Percentiles rank a stretch among this genome's conserved stretches.
phyloP scores from a whole-genome alignment of 2,329 filamentous ascomycete genomes.

The Cladophialophora chaetospira region DNA sequence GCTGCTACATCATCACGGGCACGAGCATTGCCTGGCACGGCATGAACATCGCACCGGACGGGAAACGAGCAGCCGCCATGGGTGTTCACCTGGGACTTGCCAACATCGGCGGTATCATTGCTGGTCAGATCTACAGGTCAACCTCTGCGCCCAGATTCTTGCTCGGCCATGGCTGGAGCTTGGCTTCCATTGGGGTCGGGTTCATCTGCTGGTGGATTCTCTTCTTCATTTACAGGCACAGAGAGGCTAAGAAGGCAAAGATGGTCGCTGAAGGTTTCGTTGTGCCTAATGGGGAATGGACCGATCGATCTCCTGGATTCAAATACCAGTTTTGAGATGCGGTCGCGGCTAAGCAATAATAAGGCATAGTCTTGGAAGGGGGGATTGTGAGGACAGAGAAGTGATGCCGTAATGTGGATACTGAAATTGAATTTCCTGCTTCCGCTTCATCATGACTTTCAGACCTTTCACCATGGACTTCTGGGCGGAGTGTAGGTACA shows the following conservation, averaged over 20 bases:
- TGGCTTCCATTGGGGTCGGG: conserved; percentile 8
- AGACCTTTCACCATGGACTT: too few species aligned
- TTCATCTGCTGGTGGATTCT: conserved; percentile 10
- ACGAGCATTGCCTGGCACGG: conserved; percentile 52
- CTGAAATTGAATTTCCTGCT: too few species aligned
- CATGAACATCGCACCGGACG: conserved; percentile 56
- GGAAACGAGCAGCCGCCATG: conserved; percentile 59
- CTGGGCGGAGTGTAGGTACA: too few species aligned
- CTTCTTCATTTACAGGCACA: conserved; percentile 12
- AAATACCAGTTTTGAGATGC: conserved; percentile 13
- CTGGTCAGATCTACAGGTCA: conserved; percentile 16
- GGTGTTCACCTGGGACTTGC: conserved; percentile 52
- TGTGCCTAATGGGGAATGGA: not conserved
- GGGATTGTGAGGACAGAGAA: too few species aligned
- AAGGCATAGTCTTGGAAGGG: not conserved
- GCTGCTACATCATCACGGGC: conserved; percentile 53
- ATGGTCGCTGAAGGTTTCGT: not conserved
- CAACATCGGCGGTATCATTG: conserved; percentile 54
- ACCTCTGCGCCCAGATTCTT: conserved; percentile 6
- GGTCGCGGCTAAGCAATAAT: not conserved
- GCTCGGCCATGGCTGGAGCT: conserved; percentile 11
- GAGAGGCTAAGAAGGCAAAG: conserved; percentile 14
- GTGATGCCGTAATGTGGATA: too few species aligned
- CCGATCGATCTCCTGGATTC: conserved; percentile 13
- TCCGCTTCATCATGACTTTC: too few species aligned